A percentile compares a stretch with the other conserved stretches of the same genome.
These are phyloP conservation scores for Fraxinus velutina DNA, from an alignment of 305 asterid genomes.

Conservation along the genomic window DNA sequence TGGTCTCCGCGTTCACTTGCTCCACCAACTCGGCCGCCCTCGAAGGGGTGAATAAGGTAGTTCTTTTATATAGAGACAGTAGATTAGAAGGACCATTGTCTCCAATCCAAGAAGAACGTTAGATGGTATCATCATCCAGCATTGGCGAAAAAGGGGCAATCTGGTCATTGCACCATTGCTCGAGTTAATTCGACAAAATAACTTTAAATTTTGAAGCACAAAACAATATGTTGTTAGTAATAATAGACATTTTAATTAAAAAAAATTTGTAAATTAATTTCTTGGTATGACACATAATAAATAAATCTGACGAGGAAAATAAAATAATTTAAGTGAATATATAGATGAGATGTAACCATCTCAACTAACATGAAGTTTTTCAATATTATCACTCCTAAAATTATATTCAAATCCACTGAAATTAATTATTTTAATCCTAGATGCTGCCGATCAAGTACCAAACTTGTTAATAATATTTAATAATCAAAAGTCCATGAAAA, in stretches of 20 bases:
- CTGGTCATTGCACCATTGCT: background rate
- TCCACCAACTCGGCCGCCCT: too few relatives aligned
- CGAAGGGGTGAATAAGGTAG: background rate
- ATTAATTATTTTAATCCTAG: background rate
- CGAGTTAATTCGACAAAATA: background rate
- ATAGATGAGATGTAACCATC: conserved; percentile 1
- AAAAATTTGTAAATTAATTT: background rate
- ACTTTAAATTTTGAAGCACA: background rate
- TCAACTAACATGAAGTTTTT: background rate
- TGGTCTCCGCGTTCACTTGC: too few relatives aligned
- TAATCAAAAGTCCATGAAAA: background rate
- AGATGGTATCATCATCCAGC: conserved; percentile 12
- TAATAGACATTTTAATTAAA: background rate
- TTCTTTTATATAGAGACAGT: conserved; percentile 15
- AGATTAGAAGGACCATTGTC: conserved; percentile 17
- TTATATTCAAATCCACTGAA: background rate
- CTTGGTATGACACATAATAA: background rate
- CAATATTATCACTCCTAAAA: background rate
- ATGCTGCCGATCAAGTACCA: conserved; percentile 4
- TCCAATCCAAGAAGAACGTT: conserved; percentile 35
- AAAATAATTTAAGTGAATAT: background rate
- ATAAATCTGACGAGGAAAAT: background rate
- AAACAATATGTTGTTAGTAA: background rate
- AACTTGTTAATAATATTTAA: background rate
- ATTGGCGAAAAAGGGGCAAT: conserved; percentile 12